Conservation (phyloP, 169 alveolate species). For the Cytauxzoon felis region DNA sequence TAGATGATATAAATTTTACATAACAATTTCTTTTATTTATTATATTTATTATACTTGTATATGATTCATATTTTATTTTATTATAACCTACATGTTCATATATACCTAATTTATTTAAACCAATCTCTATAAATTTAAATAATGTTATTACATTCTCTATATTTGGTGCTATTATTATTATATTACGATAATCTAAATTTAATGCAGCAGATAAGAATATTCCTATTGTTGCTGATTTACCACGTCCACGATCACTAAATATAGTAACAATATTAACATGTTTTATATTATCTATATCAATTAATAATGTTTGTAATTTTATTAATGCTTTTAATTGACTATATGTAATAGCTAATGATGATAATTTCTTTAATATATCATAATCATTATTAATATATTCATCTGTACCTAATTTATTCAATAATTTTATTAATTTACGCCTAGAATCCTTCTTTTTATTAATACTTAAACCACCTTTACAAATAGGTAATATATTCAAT, state of each 20-base stretch:
- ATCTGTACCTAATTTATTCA: slow-evolving; percentile 5
- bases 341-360: slow-evolving; percentile 51
- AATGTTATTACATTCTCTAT: slow-evolving; percentile 96
- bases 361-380: slow-evolving; percentile 39
- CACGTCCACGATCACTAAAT: slow-evolving; percentile 99
- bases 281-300: slow-evolving; percentile 17
- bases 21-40: slow-evolving; percentile 49
- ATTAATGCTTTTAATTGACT: slow-evolving; percentile 52
- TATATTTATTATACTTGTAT: slow-evolving; percentile 47
- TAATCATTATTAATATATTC: slow-evolving; percentile 43
- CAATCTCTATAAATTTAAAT: slow-evolving; percentile 94
- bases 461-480: slow-evolving; percentile 51
- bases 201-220: slow-evolving; percentile 88
- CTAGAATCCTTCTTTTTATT: slow-evolving; percentile 9
- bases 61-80: slow-evolving; percentile 34
- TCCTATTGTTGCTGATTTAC: slow-evolving; percentile 98
- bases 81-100: slow-evolving; percentile 81
- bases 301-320: slow-evolving; percentile 16
- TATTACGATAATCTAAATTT: slow-evolving; percentile 88
- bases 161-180: slow-evolving; percentile 96
- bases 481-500: slow-evolving; percentile 94
- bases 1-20: slow-evolving; percentile 56
- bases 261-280: slow-evolving; percentile 80
- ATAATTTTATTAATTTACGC: slow-evolving; percentile 34
- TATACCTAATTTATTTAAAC: slow-evolving; percentile 87